Percentiles rank a stretch among this genome's conserved stretches.
Conservation (phyloP, 805 yeast species). For the Torulaspora gathmanii region DNA sequence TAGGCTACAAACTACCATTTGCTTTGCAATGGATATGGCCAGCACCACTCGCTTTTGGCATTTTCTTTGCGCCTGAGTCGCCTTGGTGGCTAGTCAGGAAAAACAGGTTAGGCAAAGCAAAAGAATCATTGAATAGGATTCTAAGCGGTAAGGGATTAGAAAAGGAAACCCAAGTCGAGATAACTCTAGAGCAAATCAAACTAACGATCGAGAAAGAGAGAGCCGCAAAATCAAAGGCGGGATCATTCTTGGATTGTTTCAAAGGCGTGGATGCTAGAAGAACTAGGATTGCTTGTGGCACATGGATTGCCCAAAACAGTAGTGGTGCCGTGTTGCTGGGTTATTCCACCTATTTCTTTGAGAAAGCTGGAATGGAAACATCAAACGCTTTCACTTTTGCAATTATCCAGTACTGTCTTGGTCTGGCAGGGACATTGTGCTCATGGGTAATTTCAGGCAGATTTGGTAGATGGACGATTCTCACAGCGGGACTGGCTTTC, state of each 20-base stretch:
- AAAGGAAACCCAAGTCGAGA: conserved; percentile 38
- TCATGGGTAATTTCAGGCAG: conserved; percentile 16
- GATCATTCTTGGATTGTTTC: conserved; percentile 42
- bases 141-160: conserved; percentile 31
- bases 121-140: conserved; percentile 37
- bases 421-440: conserved; percentile 40
- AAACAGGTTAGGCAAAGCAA: conserved; percentile 42
- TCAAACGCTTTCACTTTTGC: conserved; percentile 44
- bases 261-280: conserved; percentile 45
- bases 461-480: conserved; percentile 16
- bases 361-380: conserved; percentile 45
- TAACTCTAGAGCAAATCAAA: conserved; percentile 44
- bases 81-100: conserved; percentile 53
- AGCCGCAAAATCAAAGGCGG: conserved; percentile 8
- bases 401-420: conserved; percentile 44
- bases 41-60: conserved; percentile 41
- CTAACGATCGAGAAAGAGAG: conserved; percentile 40
- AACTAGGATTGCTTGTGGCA: conserved; percentile 45
- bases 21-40: conserved; percentile 62
- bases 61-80: conserved; percentile 50
- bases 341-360: conserved; percentile 47
- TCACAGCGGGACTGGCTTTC: conserved; percentile 12
- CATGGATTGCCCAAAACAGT: conserved; percentile 44
- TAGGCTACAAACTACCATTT: conserved; percentile 51
- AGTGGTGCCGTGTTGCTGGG: conserved; percentile 46